Percentiles rank a stretch among this genome's conserved stretches.
Evolutionary conservation across 495 filamentous ascomycete species (phyloP).

Genomic region (Neurospora sp.): DNA sequence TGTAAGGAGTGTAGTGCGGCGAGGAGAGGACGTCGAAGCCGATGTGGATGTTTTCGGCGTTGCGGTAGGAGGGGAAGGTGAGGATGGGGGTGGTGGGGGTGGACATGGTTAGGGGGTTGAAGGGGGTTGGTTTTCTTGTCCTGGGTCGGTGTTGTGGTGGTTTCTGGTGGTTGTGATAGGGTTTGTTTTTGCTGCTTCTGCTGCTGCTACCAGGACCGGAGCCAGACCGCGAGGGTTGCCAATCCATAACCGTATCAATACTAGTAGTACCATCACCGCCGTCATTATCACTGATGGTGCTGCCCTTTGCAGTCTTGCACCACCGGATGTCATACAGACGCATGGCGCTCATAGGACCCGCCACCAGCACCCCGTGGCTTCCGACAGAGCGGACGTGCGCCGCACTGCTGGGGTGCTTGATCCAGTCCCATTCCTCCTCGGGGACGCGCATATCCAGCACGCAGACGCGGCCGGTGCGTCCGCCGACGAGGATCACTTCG

Average conservation of each 20-base stretch:
- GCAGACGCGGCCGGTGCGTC: conserved; percentile 23
- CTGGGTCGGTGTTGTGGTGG: neutral
- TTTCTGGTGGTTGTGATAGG: neutral
- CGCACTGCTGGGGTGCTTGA: conserved; percentile 16
- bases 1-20: conserved; percentile 7
- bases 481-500: conserved; percentile 25
- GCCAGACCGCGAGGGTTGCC: neutral
- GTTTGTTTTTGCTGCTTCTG: neutral
- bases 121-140: neutral
- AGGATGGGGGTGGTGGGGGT: conserved; percentile 19
- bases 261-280: neutral
- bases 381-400: conserved; percentile 23
- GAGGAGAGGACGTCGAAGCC: conserved; percentile 26
- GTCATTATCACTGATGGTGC: neutral
- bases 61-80: conserved; percentile 25
- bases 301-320: neutral
- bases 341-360: conserved; percentile 26
- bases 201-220: conserved; percentile 3
- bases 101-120: neutral
- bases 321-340: conserved; percentile 29
- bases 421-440: conserved; percentile 13
- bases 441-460: conserved; percentile 21
- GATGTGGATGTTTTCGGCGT: conserved; percentile 21
- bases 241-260: neutral
- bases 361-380: conserved; percentile 25